Base-by-base conservation (phyloP, 1,284 basidiomycete species). In the Hemileia vastatrix region DNA sequence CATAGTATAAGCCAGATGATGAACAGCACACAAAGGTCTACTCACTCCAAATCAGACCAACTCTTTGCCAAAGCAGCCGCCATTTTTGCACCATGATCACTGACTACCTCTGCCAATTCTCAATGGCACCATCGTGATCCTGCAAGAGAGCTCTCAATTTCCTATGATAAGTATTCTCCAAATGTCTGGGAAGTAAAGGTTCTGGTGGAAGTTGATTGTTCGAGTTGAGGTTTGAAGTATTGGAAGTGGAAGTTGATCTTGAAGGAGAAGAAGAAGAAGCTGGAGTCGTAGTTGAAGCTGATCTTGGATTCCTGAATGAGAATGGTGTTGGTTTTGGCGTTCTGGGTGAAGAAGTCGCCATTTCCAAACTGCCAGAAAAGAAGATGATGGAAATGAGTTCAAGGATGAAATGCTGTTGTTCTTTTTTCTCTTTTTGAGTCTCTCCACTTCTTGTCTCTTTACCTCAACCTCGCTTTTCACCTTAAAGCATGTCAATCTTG, bases 101-200 rank as follows among this genome's bases (percentile, higher is more conserved):
- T n/a, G n/a, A n/a, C n/a, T n/a, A n/a, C n/a, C n/a, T n/a, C n/a
- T n/a, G n/a, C n/a, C n/a, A n/a, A n/a, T n/a, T n/a, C n/a, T n/a
- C n/a, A n/a, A n/a, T n/a, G n/a, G n/a, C n/a, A n/a, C n/a, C n/a
- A n/a, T n/a, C n/a, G n/a, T n/a, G n/a, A n/a, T n/a, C n/a, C n/a
- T n/a, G n/a, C n/a, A n/a, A n/a, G 13, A 70, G 49, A 3, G 58
- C 63, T 0, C 72, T 64, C 21, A 69, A 62, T 33, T 67, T 66
- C 47, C 72, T 67, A 52, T 73, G 72, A 23, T 68, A 67, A 18
- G 71, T 71, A 6, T 64, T 67, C 48, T 73, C 72, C 21, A 60
- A 65, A 9, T 70, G 64, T 23, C 72, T 64, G 15, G 68, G 67
- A 11, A 70, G 52, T 18, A 67, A 53, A 27, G 36, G 36, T 40